Conservation (phyloP, 2,329 filamentous ascomycete species). For the Trichoderma afroharzianum region DNA sequence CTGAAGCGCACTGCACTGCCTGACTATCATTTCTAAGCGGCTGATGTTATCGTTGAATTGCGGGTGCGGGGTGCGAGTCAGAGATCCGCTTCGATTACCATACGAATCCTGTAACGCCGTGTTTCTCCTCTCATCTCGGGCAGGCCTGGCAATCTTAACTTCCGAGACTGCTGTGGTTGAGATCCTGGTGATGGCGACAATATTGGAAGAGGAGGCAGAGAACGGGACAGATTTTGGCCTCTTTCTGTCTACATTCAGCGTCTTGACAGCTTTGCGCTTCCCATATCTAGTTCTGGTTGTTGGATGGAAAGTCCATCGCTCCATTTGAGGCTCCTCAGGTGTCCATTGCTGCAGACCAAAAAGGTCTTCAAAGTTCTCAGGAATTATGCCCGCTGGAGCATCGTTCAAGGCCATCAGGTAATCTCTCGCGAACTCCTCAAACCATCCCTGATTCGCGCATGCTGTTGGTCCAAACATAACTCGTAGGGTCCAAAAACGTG, state of each 20-base stretch:
- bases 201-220: background rate
- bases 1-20: no score
- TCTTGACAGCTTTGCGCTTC: background rate
- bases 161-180: no score
- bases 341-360: background rate
- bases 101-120: no score
- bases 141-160: no score
- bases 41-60: no score
- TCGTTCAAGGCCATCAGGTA: background rate
- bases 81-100: no score
- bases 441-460: background rate
- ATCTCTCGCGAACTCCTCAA: background rate
- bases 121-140: no score
- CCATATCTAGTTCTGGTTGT: background rate
- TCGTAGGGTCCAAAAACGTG: background rate
- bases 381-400: background rate
- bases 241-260: background rate
- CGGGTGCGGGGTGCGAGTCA: no score
- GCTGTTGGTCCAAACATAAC: background rate
- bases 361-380: background rate
- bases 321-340: background rate
- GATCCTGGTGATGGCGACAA: no score
- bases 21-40: no score
- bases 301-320: background rate
- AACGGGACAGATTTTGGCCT: background rate